Conservation (phyloP, 1,139 yeast genomes). For the Pichia sp. region DNA sequence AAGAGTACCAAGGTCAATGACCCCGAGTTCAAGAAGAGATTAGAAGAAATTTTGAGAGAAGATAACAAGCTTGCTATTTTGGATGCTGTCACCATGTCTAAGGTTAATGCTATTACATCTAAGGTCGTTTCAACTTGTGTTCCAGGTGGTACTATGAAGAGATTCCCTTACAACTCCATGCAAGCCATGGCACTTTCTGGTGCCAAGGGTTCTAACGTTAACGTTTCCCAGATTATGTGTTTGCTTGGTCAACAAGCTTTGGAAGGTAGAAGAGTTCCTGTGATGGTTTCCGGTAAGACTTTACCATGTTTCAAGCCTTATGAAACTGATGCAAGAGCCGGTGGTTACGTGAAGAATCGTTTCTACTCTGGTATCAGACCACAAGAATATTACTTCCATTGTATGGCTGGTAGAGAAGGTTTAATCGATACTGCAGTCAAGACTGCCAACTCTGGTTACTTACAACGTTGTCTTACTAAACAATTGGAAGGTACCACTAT, state of each 20-base stretch:
- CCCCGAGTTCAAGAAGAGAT: conserved; percentile 75
- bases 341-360: conserved; percentile 96
- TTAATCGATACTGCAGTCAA: conserved; percentile 98
- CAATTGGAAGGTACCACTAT: conserved; percentile 97
- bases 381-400: conserved; percentile 99
- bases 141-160: conserved; percentile 93
- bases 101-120: conserved; percentile 87
- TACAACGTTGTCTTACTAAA: conserved; percentile 97
- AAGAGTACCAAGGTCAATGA: conserved; percentile 45
- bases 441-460: conserved; percentile 96
- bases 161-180: conserved; percentile 95
- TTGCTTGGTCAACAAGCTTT: conserved; percentile 97
- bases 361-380: conserved; percentile 98
- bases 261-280: conserved; percentile 99
- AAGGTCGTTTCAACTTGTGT: conserved; percentile 91
- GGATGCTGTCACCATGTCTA: conserved; percentile 94
- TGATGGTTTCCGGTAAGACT: conserved; percentile 98
- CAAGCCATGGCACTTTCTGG: conserved; percentile 99
- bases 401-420: conserved; percentile 99
- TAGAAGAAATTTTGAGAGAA: conserved; percentile 93
- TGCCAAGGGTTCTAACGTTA: conserved; percentile 98
- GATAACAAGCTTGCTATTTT: conserved; percentile 86
- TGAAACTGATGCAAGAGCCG: conserved; percentile 97
- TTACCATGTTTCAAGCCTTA: conserved; percentile 94
- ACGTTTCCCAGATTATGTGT: conserved; percentile 99